These are phyloP conservation scores for Cladosporium sp. DNA, from an alignment of 2,329 filamentous ascomycete genomes.

Conservation along the genomic window DNA sequence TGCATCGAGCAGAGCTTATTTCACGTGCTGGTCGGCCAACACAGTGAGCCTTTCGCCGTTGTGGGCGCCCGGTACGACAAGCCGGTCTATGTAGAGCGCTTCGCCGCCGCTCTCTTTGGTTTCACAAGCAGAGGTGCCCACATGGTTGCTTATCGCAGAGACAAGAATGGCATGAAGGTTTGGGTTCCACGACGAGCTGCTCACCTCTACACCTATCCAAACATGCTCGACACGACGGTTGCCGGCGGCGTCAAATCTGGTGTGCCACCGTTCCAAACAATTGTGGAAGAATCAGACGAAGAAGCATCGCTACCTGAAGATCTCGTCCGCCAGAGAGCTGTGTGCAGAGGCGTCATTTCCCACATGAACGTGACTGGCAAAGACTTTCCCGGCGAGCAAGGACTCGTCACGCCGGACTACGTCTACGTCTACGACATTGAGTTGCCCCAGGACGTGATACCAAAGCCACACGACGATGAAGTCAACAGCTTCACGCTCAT, in stretches of 20 bases:
- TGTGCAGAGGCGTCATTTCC: constrained; percentile 62
- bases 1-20: constrained; percentile 51
- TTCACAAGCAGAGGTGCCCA: constrained; percentile 71
- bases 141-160: constrained; percentile 62
- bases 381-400: constrained; percentile 69
- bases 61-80: constrained; percentile 55
- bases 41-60: constrained; percentile 71
- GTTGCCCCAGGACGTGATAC: constrained; percentile 60
- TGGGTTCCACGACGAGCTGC: constrained; percentile 75
- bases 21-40: constrained; percentile 66
- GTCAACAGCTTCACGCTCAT: constrained; percentile 75
- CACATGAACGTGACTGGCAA: constrained; percentile 75
- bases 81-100: constrained; percentile 67
- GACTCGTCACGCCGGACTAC: constrained; percentile 78
- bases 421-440: constrained; percentile 87
- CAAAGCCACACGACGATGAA: constrained; percentile 76
- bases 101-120: constrained; percentile 66
- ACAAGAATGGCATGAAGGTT: constrained; percentile 55
- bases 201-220: constrained; percentile 76
- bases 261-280: constrained; percentile 72
- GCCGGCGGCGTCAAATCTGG: constrained; percentile 76
- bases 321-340: constrained; percentile 55
- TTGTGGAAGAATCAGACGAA: constrained; percentile 80
- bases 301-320: constrained; percentile 72
- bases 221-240: constrained; percentile 88